phyloP scores from a whole-genome alignment of 257 asterid species.

The Plectranthus barbatus region DNA sequence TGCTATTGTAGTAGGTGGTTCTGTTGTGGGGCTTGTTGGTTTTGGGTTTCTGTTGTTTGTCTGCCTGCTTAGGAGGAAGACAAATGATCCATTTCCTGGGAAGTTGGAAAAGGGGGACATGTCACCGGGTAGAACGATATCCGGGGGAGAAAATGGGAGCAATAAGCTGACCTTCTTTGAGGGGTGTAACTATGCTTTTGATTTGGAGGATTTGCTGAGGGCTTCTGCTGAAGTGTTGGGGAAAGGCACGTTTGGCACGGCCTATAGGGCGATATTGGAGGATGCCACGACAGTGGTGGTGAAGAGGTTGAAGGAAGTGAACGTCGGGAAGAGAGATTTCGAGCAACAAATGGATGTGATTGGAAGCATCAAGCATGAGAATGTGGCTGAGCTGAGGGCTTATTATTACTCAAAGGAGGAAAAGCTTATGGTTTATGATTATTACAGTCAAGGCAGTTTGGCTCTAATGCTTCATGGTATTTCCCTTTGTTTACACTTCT shows the following conservation, averaged over 20 bases:
- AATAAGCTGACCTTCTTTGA: conserved; percentile 64
- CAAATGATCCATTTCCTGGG: conserved; percentile 31
- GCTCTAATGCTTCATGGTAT: conserved; percentile 71
- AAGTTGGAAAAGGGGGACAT: conserved; percentile 55
- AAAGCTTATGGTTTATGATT: conserved; percentile 73
- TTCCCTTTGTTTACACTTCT: background rate
- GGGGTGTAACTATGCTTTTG: conserved; percentile 76
- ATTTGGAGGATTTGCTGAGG: conserved; percentile 75
- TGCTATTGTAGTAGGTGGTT: conserved; percentile 42
- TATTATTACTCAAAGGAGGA: conserved; percentile 83
- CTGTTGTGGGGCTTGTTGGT: conserved; percentile 53
- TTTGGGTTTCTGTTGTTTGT: conserved; percentile 53
- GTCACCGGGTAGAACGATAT: conserved; percentile 60
- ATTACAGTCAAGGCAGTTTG: conserved; percentile 62
- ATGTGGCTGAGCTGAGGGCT: conserved; percentile 72
- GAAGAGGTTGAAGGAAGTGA: conserved; percentile 80
- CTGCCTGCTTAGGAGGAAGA: conserved; percentile 40
- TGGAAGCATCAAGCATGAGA: conserved; percentile 66
- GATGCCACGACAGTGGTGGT: conserved; percentile 63
- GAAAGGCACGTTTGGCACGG: conserved; percentile 72
- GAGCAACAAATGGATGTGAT: conserved; percentile 72
- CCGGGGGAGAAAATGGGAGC: conserved; percentile 46
- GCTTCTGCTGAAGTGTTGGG: conserved; percentile 88
- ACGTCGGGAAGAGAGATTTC: conserved; percentile 65
- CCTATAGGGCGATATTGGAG: conserved; percentile 68